These are phyloP conservation scores for Rhizophagus clarus DNA, from an alignment of 192 early-diverging fungal species.

Conservation along the genomic window DNA sequence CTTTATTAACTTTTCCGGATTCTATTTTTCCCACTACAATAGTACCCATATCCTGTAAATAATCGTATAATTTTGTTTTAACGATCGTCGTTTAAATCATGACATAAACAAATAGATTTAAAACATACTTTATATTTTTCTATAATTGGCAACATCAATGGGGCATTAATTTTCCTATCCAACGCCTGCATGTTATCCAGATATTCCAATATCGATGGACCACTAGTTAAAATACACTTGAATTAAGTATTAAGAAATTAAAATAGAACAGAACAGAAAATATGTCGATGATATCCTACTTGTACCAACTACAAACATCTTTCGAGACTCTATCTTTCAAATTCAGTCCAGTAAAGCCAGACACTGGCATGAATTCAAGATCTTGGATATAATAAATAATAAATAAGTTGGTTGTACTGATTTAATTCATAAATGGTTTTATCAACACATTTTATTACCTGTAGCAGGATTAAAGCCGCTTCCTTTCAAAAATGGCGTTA, in stretches of 20 bases:
- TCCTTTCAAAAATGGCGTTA: slow-evolving; percentile 87
- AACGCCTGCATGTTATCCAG: slow-evolving; percentile 81
- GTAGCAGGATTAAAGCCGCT: slow-evolving; percentile 89
- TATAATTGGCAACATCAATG: slow-evolving; percentile 91
- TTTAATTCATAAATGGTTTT: too few species aligned
- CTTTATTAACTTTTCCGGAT: slow-evolving; percentile 88
- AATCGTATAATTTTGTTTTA: background rate
- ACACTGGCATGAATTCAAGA: slow-evolving; percentile 88
- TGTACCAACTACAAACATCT: slow-evolving; percentile 71
- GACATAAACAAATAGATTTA: background rate
- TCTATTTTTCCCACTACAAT: slow-evolving; percentile 96
- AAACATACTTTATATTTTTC: slow-evolving; percentile 83
- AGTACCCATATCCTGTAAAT: slow-evolving; percentile 89
- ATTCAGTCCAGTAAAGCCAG: slow-evolving; percentile 96
- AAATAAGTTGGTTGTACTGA: too few species aligned
- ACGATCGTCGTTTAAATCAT: background rate
- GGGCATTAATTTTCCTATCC: slow-evolving; percentile 86
- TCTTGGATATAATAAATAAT: slow-evolving; percentile 42
- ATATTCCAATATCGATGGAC: slow-evolving; percentile 86
- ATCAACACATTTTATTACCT: slow-evolving; percentile 39
- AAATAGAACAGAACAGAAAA: background rate
- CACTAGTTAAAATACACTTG: slow-evolving; percentile 37
- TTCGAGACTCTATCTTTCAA: slow-evolving; percentile 80
- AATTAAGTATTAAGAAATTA: background rate
- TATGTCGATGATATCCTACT: background rate